Percentiles rank a stretch among this genome's conserved stretches.
phyloP scores from a whole-genome alignment of 2,329 filamentous ascomycete genomes.

The Xylaria hypoxylon region DNA sequence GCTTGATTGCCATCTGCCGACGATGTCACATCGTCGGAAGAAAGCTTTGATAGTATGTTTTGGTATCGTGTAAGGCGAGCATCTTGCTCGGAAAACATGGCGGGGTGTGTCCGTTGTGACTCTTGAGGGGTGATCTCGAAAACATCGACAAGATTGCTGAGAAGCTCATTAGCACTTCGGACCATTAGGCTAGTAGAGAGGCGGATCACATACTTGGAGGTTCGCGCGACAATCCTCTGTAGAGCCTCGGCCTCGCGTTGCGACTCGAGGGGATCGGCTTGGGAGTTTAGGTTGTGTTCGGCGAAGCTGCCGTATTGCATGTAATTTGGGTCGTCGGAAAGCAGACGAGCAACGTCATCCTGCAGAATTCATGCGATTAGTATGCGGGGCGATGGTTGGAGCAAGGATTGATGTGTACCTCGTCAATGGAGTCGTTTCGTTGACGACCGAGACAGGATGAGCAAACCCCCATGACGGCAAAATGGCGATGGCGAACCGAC shows the following conservation, averaged over 20 bases:
- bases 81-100: conserved; percentile 62
- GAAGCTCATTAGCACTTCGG: conserved; percentile 40
- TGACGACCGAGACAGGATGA: conserved; percentile 69
- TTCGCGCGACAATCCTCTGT: conserved; percentile 72
- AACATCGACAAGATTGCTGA: conserved; percentile 74
- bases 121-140: conserved; percentile 72
- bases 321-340: conserved; percentile 70
- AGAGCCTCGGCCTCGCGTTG: conserved; percentile 74
- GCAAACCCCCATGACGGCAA: conserved; percentile 67
- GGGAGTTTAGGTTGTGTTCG: conserved; percentile 64
- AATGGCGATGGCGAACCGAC: conserved; percentile 1
- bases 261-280: conserved; percentile 70
- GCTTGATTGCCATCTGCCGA: conserved; percentile 56
- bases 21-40: conserved; percentile 56
- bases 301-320: conserved; percentile 73
- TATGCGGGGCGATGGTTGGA: not conserved
- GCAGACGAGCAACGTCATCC: conserved; percentile 68
- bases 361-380: conserved; percentile 46
- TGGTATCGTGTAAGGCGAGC: conserved; percentile 69
- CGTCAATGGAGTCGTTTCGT: conserved; percentile 64
- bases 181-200: not conserved
- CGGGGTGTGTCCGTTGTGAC: conserved; percentile 48
- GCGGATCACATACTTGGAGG: conserved; percentile 66
- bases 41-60: conserved; percentile 70
- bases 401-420: conserved; percentile 57